A percentile compares a stretch with the other conserved stretches of the same genome.
Evolutionary conservation across 257 asterid species (phyloP).

Genomic region (Przewalskia tangutica): DNA sequence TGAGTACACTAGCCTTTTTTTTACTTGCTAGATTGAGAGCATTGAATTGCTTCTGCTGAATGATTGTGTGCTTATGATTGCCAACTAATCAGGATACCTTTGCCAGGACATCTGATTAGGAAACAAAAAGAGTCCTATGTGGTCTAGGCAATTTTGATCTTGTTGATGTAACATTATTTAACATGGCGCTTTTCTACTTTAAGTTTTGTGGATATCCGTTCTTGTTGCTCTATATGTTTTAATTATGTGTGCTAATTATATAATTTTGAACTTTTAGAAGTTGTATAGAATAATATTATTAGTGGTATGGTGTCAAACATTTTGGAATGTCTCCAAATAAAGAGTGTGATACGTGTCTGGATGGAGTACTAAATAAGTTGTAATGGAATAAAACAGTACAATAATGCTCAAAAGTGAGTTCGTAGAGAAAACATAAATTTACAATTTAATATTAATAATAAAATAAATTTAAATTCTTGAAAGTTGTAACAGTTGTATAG

Average conservation of each 20-base stretch:
- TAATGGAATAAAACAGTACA: background rate
- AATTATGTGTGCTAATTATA: background rate
- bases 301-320: background rate
- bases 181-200: background rate
- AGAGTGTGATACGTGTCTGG: background rate
- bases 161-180: background rate
- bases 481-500: background rate
- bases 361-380: background rate
- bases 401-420: background rate
- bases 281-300: background rate
- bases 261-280: background rate
- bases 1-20: constrained; percentile 26
- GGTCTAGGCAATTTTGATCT: background rate
- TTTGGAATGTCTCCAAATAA: background rate
- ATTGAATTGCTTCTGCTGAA: background rate
- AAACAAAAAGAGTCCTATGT: background rate
- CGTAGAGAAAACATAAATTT: background rate
- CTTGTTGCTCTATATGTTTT: background rate
- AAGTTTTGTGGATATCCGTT: background rate
- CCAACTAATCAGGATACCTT: background rate
- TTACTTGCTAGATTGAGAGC: background rate
- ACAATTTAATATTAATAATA: background rate
- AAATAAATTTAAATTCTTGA: background rate
- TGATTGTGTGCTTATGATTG: background rate
- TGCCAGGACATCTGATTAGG: background rate